Evolutionary conservation across 345 rosid genomes (phyloP).

Genomic region (Acer saccharum): DNA sequence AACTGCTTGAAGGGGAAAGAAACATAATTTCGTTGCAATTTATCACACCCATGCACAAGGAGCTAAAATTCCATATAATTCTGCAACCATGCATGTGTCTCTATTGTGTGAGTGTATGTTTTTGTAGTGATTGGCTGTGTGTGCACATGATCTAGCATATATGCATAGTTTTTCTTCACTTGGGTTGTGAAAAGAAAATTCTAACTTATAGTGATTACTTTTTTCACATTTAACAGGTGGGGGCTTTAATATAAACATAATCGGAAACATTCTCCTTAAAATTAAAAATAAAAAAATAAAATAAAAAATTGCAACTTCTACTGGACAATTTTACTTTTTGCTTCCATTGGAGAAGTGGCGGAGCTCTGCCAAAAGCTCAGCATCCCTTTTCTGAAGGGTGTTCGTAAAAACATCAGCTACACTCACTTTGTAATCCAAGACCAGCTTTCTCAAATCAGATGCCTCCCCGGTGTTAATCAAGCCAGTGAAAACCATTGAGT

Average conservation of each 20-base stretch:
- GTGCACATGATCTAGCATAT: not conserved
- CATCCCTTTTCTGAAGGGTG: constrained; percentile 51
- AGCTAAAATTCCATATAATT: not conserved
- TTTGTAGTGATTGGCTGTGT: not conserved
- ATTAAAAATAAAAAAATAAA: not conserved
- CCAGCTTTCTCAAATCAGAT: constrained; percentile 55
- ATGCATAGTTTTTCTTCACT: not conserved
- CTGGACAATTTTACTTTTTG: constrained; percentile 45
- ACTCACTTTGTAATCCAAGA: constrained; percentile 48
- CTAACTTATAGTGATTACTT: not conserved
- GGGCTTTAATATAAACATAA: not conserved
- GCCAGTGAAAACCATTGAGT: constrained; percentile 71
- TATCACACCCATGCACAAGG: not conserved
- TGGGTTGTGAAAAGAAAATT: not conserved
- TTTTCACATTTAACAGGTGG: not conserved
- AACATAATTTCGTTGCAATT: not conserved
- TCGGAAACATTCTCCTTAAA: not conserved
- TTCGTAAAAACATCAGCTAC: constrained; percentile 50
- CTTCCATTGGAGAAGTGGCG: constrained; percentile 45
- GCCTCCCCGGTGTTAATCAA: constrained; percentile 57
- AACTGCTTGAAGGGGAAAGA: not conserved
- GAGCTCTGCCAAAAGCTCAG: constrained; percentile 62
- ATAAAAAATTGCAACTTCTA: not conserved
- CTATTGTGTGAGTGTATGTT: not conserved
- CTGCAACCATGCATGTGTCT: not conserved